These are phyloP conservation scores for Dujonia santamariae DNA, from an alignment of 1,139 yeast genomes.

Conservation along the genomic window DNA sequence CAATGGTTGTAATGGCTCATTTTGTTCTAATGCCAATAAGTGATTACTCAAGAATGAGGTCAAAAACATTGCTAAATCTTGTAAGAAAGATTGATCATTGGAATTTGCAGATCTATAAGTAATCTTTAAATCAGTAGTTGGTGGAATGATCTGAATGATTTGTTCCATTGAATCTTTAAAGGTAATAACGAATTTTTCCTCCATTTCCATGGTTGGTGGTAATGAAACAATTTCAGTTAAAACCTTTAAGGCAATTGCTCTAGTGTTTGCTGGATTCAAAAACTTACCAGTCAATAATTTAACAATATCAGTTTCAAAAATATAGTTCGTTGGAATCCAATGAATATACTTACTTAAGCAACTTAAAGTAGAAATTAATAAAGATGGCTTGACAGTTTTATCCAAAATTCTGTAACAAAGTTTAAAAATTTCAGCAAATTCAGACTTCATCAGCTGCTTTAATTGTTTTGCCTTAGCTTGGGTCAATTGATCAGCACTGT, in stretches of 20 bases:
- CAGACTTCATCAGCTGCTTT: slow-evolving; percentile 81
- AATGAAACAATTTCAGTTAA: slow-evolving; percentile 84
- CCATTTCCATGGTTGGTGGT: slow-evolving; percentile 56
- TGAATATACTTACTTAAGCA: slow-evolving; percentile 82
- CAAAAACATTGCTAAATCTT: slow-evolving; percentile 91
- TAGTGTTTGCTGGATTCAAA: slow-evolving; percentile 73
- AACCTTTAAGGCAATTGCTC: slow-evolving; percentile 85
- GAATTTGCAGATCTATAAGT: slow-evolving; percentile 77
- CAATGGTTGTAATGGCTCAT: slow-evolving; percentile 55
- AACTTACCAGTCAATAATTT: slow-evolving; percentile 71
- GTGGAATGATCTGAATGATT: slow-evolving; percentile 69
- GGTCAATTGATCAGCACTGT: slow-evolving; percentile 91
- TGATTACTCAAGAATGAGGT: slow-evolving; percentile 83
- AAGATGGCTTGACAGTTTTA: slow-evolving; percentile 77
- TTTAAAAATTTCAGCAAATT: slow-evolving; percentile 89
- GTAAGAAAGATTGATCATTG: slow-evolving; percentile 88
- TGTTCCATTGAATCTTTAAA: slow-evolving; percentile 75
- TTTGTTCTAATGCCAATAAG: slow-evolving; percentile 67
- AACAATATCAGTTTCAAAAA: slow-evolving; percentile 83
- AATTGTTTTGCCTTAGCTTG: slow-evolving; percentile 87
- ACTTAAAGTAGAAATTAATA: slow-evolving; percentile 80
- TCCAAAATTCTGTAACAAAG: slow-evolving; percentile 91
- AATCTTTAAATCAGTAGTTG: slow-evolving; percentile 66
- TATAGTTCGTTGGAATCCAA: slow-evolving; percentile 91
- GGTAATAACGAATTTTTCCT: slow-evolving; percentile 64